These are phyloP conservation scores for Ephemerocybe angulata DNA, from an alignment of 768 basidiomycete genomes.

Conservation along the genomic window DNA sequence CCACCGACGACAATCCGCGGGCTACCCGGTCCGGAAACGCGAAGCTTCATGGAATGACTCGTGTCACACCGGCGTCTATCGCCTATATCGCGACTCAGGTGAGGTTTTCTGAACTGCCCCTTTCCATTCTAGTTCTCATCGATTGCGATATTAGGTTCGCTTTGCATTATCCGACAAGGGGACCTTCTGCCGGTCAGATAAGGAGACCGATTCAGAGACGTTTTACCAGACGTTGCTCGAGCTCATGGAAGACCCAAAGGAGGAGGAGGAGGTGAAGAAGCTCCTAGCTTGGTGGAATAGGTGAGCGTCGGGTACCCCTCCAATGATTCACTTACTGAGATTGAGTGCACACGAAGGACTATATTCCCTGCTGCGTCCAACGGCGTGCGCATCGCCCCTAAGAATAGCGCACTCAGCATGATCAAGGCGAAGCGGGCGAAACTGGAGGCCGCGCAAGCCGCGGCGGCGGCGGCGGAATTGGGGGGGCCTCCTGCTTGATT, in stretches of 20 bases:
- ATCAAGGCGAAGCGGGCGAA: background rate
- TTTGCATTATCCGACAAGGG: background rate
- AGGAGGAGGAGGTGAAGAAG: background rate
- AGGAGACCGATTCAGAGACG: background rate
- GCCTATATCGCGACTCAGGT: constrained; percentile 2
- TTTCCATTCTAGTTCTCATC: background rate
- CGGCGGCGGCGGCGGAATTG: background rate
- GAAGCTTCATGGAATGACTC: background rate
- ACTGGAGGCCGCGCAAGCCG: background rate
- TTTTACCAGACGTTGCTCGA: background rate
- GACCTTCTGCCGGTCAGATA: background rate
- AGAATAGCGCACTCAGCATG: background rate
- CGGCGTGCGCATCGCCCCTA: background rate
- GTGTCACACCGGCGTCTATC: background rate
- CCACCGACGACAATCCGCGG: background rate
- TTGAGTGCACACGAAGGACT: background rate
- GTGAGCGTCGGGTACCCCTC: background rate
- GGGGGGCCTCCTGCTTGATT: background rate
- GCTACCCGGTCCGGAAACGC: background rate
- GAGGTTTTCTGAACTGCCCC: too few species aligned
- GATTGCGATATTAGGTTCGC: background rate
- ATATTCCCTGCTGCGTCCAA: background rate
- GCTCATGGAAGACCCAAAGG: background rate
- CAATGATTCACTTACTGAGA: background rate
- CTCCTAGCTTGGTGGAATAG: background rate